These are phyloP conservation scores for Solanum chacoense DNA, from an alignment of 305 asterid genomes.

Conservation along the genomic window DNA sequence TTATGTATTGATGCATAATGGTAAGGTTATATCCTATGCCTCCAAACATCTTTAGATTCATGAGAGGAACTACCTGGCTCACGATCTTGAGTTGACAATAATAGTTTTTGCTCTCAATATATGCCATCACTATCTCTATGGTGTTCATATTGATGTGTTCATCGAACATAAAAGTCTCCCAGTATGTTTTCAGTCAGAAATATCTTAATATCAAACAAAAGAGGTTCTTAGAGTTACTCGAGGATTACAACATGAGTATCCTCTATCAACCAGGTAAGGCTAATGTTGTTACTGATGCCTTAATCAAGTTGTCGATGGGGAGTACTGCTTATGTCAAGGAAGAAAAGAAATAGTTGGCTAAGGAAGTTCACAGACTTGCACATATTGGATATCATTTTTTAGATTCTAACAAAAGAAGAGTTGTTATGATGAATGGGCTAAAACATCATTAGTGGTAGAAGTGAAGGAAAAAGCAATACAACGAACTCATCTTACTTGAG, in stretches of 20 bases:
- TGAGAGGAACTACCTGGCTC: too few species aligned
- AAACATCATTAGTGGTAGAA: not conserved
- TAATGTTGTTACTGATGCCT: not conserved
- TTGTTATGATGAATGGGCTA: not conserved
- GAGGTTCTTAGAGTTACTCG: not conserved
- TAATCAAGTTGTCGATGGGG: not conserved
- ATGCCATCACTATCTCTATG: not conserved
- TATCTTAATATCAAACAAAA: not conserved
- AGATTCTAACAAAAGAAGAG: too few species aligned
- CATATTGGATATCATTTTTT: not conserved
- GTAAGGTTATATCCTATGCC: too few species aligned
- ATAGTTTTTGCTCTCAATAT: too few species aligned
- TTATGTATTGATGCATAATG: too few species aligned
- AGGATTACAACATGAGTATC: not conserved
- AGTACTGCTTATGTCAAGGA: not conserved
- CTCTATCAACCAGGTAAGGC: not conserved
- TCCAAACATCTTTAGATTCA: too few species aligned
- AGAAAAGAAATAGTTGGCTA: not conserved
- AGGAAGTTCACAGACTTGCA: not conserved
- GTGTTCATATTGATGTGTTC: not conserved
- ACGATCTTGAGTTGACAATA: too few species aligned
- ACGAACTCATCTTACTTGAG: not conserved
- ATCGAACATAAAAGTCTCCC: not conserved
- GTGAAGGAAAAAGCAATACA: not conserved
- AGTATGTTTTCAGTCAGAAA: too few species aligned